Percentiles rank a stretch among this genome's conserved stretches.
These are phyloP conservation scores for Diplocarpon mali DNA, from an alignment of 2,329 filamentous ascomycete genomes.

Conservation along the genomic window DNA sequence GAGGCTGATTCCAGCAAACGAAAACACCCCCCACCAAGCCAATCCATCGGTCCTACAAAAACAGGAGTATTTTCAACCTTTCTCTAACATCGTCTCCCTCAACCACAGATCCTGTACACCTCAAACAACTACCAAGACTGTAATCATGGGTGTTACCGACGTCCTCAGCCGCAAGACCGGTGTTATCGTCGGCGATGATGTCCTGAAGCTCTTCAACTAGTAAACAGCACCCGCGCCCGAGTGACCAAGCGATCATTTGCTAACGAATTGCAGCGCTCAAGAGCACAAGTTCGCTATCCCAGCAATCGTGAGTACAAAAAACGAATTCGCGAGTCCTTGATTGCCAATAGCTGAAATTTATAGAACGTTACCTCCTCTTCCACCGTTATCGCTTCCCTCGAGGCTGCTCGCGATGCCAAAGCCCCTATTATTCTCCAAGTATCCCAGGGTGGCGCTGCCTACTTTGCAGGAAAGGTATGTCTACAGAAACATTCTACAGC, in stretches of 20 bases:
- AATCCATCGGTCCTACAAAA: slow-evolving; percentile 4
- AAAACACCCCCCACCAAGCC: background rate
- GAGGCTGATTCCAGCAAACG: background rate
- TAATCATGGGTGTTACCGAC: slow-evolving; percentile 36
- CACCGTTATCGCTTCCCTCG: slow-evolving; percentile 73
- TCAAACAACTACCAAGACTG: slow-evolving; percentile 7
- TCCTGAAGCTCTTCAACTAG: slow-evolving; percentile 55
- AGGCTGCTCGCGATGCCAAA: slow-evolving; percentile 88
- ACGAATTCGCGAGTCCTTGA: background rate
- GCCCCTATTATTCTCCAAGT: slow-evolving; percentile 87
- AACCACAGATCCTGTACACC: slow-evolving; percentile 3
- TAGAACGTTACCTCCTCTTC: slow-evolving; percentile 90
- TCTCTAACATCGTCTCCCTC: background rate
- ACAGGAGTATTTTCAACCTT: background rate
- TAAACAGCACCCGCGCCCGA: background rate
- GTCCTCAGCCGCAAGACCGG: slow-evolving; percentile 52
- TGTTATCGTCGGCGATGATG: slow-evolving; percentile 58
- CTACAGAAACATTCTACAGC: background rate
- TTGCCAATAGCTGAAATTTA: slow-evolving; percentile 4
- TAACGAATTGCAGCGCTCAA: slow-evolving; percentile 58
- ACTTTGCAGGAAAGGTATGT: slow-evolving; percentile 73
- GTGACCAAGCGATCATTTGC: background rate
- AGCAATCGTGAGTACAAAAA: slow-evolving; percentile 46
- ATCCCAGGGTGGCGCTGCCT: slow-evolving; percentile 87
- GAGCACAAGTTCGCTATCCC: slow-evolving; percentile 83